Conservation (phyloP, 2,329 filamentous ascomycete species). For the Scytalidium lignicola region DNA sequence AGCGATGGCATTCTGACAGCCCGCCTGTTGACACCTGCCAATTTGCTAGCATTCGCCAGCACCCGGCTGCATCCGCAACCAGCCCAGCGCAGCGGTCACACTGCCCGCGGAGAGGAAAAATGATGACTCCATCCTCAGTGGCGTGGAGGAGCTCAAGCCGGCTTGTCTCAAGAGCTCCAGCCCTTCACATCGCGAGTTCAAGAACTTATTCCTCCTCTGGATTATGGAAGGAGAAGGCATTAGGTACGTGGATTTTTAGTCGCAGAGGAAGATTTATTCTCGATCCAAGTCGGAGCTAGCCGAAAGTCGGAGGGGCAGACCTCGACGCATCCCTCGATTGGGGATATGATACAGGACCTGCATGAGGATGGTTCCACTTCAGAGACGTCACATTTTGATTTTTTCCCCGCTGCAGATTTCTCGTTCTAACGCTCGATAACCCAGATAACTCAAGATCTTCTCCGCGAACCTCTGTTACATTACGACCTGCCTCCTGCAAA, state of each 20-base stretch:
- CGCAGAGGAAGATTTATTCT: too few relatives aligned
- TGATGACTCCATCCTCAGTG: neutral
- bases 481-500: constrained; percentile 7
- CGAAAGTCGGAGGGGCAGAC: neutral
- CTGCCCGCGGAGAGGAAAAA: neutral
- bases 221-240: neutral
- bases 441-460: too few relatives aligned
- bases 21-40: neutral
- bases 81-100: neutral
- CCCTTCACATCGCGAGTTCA: neutral
- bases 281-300: neutral
- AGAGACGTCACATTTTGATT: neutral
- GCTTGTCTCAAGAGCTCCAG: neutral
- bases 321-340: neutral
- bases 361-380: neutral
- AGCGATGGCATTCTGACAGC: neutral
- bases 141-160: neutral
- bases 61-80: neutral
- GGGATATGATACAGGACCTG: neutral
- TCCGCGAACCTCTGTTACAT: too few relatives aligned
- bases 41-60: neutral
- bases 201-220: neutral
- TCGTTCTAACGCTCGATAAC: too few relatives aligned
- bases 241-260: neutral
- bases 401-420: too few relatives aligned